A percentile compares a stretch with the other conserved stretches of the same genome.
Conservation (phyloP, 164 flowering plant genomes). For the Stephania japonica region DNA sequence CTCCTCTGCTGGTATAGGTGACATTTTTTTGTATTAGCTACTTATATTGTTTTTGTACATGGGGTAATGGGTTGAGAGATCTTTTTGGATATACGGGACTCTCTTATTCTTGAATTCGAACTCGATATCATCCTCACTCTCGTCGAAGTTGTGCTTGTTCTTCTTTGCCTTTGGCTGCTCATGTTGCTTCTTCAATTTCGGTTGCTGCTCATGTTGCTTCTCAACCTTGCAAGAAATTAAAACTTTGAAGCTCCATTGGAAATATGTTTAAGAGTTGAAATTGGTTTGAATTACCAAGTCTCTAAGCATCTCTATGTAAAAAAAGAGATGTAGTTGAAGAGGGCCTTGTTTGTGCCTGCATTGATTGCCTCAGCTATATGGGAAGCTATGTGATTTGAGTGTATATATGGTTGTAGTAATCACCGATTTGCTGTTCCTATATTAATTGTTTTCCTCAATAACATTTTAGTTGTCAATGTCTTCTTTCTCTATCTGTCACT, state of each 20-base stretch:
- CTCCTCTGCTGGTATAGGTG: no score
- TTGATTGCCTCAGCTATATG: neutral
- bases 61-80: no score
- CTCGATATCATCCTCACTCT: slow-evolving; percentile 28
- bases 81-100: no score
- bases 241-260: slow-evolving; percentile 19
- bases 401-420: neutral
- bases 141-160: slow-evolving; percentile 11
- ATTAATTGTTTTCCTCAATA: neutral
- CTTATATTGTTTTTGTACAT: no score
- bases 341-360: no score
- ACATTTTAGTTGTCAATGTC: neutral
- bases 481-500: neutral
- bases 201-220: no score
- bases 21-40: no score
- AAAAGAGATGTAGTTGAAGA: no score
- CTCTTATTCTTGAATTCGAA: slow-evolving; percentile 33
- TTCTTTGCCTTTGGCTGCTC: neutral
- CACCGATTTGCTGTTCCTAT: neutral
- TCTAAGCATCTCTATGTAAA: neutral
- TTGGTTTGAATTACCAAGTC: neutral
- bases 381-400: neutral
- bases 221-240: no score
- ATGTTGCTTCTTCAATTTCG: no score
- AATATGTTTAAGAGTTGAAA: neutral